These are phyloP conservation scores for Phalaenopsis equestris DNA, from an alignment of 106 monocot species.

Conservation along the genomic window DNA sequence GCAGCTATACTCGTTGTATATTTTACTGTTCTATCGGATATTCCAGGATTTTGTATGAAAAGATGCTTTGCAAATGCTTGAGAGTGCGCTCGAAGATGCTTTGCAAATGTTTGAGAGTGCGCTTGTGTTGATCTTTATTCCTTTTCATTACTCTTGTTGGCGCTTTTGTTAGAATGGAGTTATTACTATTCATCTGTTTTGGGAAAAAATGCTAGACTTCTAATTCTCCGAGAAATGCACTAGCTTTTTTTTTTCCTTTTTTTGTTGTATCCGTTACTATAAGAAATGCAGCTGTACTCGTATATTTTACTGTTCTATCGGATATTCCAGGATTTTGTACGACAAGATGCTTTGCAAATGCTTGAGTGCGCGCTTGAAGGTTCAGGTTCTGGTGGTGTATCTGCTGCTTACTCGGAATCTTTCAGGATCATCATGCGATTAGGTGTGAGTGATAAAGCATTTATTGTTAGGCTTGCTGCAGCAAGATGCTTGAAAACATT, in stretches of 20 bases:
- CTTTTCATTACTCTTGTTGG: background rate
- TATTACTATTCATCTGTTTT: background rate
- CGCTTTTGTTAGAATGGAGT: background rate
- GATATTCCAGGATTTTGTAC: conserved; percentile 77
- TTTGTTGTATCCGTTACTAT: background rate
- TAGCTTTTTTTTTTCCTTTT: background rate
- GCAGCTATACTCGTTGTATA: background rate
- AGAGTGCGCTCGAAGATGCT: conserved; percentile 77
- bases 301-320: conserved; percentile 3
- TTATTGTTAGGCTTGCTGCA: conserved; percentile 72
- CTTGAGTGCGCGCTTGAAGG: conserved; percentile 94
- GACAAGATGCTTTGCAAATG: conserved; percentile 92
- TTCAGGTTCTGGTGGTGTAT: conserved; percentile 55
- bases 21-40: conserved; percentile 6
- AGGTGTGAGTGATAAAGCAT: conserved; percentile 73
- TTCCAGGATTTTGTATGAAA: conserved; percentile 92
- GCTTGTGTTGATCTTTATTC: background rate
- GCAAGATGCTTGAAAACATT: conserved; percentile 92
- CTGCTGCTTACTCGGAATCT: conserved; percentile 79
- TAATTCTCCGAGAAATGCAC: background rate
- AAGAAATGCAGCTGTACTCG: background rate
- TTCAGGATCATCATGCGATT: conserved; percentile 70
- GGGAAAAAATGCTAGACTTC: background rate
- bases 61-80: conserved; percentile 89
- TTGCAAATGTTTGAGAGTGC: no score